Conservation (phyloP, 306 rosid species). For the Glycine soja region DNA sequence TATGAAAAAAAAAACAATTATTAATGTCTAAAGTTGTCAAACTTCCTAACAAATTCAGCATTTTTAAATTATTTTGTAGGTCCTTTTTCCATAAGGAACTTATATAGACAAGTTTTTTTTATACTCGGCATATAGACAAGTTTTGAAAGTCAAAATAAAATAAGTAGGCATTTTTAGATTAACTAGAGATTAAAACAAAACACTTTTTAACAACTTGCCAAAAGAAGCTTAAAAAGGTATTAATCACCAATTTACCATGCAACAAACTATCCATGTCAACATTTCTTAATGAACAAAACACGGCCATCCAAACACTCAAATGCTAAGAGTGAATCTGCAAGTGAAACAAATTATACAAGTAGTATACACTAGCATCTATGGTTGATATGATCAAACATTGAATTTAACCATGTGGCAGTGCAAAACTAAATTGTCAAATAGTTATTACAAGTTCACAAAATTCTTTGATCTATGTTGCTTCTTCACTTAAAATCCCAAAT, state of each 20-base stretch:
- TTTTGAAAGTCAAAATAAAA: too few relatives aligned
- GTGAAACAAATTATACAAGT: background rate
- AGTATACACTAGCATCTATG: background rate
- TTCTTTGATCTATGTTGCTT: constrained; percentile 52
- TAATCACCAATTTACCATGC: background rate
- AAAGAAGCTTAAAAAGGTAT: background rate
- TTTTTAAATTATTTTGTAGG: too few relatives aligned
- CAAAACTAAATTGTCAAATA: constrained; percentile 57
- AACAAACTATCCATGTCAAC: background rate
- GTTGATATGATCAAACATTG: constrained; percentile 47
- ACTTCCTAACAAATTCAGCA: too few relatives aligned
- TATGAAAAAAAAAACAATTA: too few relatives aligned
- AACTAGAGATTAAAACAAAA: background rate
- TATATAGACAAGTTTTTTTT: too few relatives aligned
- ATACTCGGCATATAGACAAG: too few relatives aligned
- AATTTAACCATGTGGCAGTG: constrained; percentile 48
- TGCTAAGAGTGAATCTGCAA: background rate
- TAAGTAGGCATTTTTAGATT: background rate
- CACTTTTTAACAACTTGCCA: background rate
- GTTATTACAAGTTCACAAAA: constrained; percentile 55
- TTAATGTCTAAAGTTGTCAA: too few relatives aligned
- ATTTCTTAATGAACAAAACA: constrained; percentile 5
- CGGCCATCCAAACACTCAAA: background rate
- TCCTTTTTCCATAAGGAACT: too few relatives aligned
- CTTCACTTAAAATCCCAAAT: constrained; percentile 49